phyloP scores from a whole-genome alignment of 768 basidiomycete species.

The Leucocoprinus leucothites region DNA sequence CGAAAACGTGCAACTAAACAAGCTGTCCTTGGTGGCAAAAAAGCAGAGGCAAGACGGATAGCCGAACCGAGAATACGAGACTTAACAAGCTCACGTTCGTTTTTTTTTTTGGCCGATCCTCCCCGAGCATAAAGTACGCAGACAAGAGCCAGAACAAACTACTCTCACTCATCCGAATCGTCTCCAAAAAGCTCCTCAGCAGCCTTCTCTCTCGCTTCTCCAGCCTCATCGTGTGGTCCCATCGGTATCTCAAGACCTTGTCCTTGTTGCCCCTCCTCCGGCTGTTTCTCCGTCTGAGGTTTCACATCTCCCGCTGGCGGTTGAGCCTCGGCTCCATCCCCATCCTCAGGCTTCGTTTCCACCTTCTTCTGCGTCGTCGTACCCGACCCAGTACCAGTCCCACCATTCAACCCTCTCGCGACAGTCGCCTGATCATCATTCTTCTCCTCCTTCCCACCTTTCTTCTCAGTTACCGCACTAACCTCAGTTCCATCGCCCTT shows the following conservation, averaged over 20 bases:
- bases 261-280: slow-evolving; percentile 10
- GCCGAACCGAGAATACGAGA: no score
- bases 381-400: not conserved
- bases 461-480: slow-evolving; percentile 4
- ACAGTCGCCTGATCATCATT: slow-evolving; percentile 15
- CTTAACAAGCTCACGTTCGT: no score
- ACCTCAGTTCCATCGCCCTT: not conserved
- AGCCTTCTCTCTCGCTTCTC: slow-evolving; percentile 48
- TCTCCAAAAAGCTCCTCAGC: slow-evolving; percentile 26
- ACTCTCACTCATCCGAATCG: slow-evolving; percentile 7
- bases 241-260: slow-evolving; percentile 5
- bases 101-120: no score
- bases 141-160: no score
- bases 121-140: no score
- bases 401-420: not conserved
- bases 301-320: not conserved
- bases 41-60: no score
- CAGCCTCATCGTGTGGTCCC: slow-evolving; percentile 47
- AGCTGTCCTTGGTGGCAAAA: no score
- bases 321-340: not conserved
- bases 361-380: slow-evolving; percentile 9
- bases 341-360: not conserved
- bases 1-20: no score
- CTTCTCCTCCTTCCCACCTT: slow-evolving; percentile 7
- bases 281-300: not conserved